Percentiles rank a stretch among this genome's conserved stretches.
Conservation (phyloP, 2,329 filamentous ascomycete genomes). For the Aureobasidium sp. region DNA sequence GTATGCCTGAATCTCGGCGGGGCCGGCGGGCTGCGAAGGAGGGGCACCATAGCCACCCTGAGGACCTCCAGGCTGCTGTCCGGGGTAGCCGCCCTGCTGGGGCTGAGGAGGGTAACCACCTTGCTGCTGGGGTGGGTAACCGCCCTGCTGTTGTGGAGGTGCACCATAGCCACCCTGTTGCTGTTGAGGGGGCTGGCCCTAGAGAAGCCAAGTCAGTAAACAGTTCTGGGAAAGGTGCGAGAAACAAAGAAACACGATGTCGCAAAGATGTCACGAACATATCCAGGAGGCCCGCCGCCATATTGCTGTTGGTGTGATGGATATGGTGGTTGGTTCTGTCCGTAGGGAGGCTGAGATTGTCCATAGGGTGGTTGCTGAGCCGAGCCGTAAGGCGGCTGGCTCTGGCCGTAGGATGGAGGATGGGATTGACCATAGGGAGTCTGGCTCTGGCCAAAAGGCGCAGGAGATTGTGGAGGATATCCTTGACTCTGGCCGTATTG, state of each 20-base stretch:
- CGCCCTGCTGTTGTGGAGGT: conserved; percentile 25
- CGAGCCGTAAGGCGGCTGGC: not conserved
- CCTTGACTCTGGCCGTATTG: not conserved
- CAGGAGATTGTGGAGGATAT: conserved; percentile 4
- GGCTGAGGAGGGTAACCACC: conserved; percentile 20
- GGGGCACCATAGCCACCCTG: conserved; percentile 23
- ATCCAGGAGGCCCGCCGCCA: conserved; percentile 14
- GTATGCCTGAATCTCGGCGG: conserved; percentile 49
- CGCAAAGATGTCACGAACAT: conserved; percentile 19
- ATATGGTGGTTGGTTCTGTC: not conserved
- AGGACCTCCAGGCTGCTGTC: conserved; percentile 24
- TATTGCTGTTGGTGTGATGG: conserved; percentile 6
- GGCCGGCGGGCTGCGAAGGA: conserved; percentile 36
- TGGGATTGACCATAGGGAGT: conserved; percentile 8
- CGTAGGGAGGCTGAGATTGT: not conserved
- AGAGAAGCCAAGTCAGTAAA: conserved; percentile 9
- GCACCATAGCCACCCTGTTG: conserved; percentile 18
- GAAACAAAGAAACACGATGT: conserved; percentile 16
- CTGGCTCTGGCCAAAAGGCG: not conserved
- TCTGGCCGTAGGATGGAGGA: not conserved
- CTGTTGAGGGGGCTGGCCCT: conserved; percentile 24
- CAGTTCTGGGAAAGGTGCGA: not conserved
- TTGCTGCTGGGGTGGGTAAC: conserved; percentile 19
- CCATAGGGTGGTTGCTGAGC: conserved; percentile 12
- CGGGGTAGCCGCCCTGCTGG: conserved; percentile 29